Percentiles rank a stretch among this genome's conserved stretches.
These are phyloP conservation scores for Zopfia rhizophila DNA, from an alignment of 2,329 filamentous ascomycete species.

Conservation along the genomic window DNA sequence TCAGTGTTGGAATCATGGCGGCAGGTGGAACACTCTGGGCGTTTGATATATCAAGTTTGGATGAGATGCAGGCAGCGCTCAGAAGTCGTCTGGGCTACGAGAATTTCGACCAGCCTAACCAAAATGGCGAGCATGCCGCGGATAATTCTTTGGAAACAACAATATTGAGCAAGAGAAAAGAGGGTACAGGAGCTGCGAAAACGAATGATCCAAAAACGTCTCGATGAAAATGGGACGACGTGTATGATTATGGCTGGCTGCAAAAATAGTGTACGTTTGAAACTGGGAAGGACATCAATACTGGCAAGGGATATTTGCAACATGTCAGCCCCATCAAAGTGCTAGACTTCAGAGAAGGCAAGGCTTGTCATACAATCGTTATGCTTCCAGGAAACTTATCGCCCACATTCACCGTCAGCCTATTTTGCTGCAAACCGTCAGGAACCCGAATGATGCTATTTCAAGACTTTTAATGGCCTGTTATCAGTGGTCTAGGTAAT, in stretches of 20 bases:
- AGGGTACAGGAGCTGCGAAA: conserved; percentile 61
- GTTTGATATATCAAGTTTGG: conserved; percentile 72
- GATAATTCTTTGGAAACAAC: conserved; percentile 31
- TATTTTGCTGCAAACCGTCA: no score
- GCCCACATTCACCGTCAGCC: no score
- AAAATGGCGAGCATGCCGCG: conserved; percentile 30
- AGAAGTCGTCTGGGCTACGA: conserved; percentile 67
- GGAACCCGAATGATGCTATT: no score
- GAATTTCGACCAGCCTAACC: conserved; percentile 57
- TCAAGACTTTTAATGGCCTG: no score
- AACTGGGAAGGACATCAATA: no score
- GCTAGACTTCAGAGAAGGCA: no score
- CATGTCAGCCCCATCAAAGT: no score
- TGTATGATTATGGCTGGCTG: conserved; percentile 29
- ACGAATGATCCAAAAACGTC: conserved; percentile 14
- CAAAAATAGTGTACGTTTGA: conserved; percentile 23
- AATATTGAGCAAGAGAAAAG: conserved; percentile 57
- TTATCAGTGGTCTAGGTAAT: no score
- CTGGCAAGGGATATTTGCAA: no score
- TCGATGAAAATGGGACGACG: conserved; percentile 22
- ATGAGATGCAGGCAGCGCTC: conserved; percentile 69
- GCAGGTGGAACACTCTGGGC: conserved; percentile 79
- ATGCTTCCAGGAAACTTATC: no score
- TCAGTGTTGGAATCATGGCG: conserved; percentile 78
- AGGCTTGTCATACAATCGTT: no score